Evolutionary conservation across 2,329 filamentous ascomycete genomes (phyloP), one percentile per base, ranked within the genome.

Genomic region (Elsinoe fawcettii): DNA sequence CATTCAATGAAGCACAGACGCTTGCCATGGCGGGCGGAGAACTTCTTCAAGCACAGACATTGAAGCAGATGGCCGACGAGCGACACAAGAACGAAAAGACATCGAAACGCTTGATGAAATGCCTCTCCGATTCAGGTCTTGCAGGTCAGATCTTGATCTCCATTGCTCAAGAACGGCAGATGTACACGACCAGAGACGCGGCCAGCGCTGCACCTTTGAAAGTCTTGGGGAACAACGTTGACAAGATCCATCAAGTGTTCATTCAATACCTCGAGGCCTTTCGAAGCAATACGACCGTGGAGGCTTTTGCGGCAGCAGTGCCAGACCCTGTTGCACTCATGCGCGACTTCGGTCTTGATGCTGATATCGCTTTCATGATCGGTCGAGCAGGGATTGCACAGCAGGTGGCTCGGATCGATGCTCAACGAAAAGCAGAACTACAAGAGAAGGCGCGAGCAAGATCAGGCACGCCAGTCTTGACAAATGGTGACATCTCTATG

Each of bases 181-280:
- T 86, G n/a, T 93, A 90, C 60, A 82, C 93, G 22, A 95, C 87
- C 71, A 84, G 84, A 39, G 74, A 86, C 1, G 80, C 86, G 5
- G 83, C 90, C 34, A 77, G 80, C 22, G 82, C 87, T 58, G 85
- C 88, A 0, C 90, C 95, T 60, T 84, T 96, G 68, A 99, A 99
- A 70, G 85, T 91, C 43, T 75, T 97, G 11, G 88, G 89, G 2
- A 90, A 90, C 54, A 85, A 96, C 62, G 81, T 95, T 55, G 93
- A 99, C 68, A 91, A 96, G 68, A 86, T 95, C 18, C 89, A 96
- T 63, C 83, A 88, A 59, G 86, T 91, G 7, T 79, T 97, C 22
- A 81, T 84, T 22, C 91, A 96, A 66, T 99, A 95, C 67, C 78
- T 97, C 16, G 93, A 97, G 65, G 80, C 96, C 5, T 79, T 99